phyloP scores from a whole-genome alignment of 768 basidiomycete genomes.

The Phaffia australis region DNA sequence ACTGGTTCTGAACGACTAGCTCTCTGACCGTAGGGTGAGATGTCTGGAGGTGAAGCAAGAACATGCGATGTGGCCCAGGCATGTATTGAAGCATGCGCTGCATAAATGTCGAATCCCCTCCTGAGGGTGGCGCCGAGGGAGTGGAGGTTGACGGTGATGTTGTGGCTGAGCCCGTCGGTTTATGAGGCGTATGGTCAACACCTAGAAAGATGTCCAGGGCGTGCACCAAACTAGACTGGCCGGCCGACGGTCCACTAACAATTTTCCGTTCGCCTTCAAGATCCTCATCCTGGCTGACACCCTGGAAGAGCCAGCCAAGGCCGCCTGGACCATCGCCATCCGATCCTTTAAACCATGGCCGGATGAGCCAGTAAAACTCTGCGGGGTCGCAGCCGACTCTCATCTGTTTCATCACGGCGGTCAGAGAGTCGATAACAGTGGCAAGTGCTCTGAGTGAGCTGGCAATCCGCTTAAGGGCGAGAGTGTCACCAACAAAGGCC shows the following conservation, averaged over 20 bases:
- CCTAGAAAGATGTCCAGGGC: constrained; percentile 63
- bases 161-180: not conserved
- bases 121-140: constrained; percentile 14
- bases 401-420: constrained; percentile 51
- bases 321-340: constrained; percentile 43
- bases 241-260: constrained; percentile 79
- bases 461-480: constrained; percentile 56
- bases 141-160: constrained; percentile 9
- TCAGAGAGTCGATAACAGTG: constrained; percentile 54
- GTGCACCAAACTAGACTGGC: constrained; percentile 85
- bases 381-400: constrained; percentile 61
- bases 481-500: constrained; percentile 63
- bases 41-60: constrained; percentile 55
- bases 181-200: constrained; percentile 50
- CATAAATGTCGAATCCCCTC: constrained; percentile 50
- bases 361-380: constrained; percentile 73
- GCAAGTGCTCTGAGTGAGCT: constrained; percentile 56
- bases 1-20: constrained; percentile 42
- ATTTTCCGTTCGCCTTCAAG: constrained; percentile 29
- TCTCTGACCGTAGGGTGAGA: constrained; percentile 58
- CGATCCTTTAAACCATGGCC: constrained; percentile 88
- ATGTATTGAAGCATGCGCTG: constrained; percentile 83
- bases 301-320: constrained; percentile 54
- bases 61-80: constrained; percentile 74
- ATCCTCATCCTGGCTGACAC: constrained; percentile 41